A percentile compares a stretch with the other conserved stretches of the same genome.
Evolutionary conservation across 2,329 filamentous ascomycete genomes (phyloP).

Genomic region (Cyphellophora attinorum): DNA sequence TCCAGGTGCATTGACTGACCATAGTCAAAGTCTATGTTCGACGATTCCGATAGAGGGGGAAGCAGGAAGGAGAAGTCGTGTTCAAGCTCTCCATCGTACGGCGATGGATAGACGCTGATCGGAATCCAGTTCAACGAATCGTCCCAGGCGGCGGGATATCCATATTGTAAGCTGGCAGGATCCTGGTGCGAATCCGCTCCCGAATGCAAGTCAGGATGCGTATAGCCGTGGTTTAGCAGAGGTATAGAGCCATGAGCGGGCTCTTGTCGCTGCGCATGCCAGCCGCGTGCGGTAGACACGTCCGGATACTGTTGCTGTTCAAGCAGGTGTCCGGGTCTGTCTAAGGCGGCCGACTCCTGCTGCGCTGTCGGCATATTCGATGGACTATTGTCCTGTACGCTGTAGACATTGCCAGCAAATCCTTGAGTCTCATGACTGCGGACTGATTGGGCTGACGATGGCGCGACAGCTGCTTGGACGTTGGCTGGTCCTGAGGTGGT

Average conservation of each 20-base stretch:
- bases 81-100: slow-evolving; percentile 29
- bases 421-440: not conserved
- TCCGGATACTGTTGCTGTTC: not conserved
- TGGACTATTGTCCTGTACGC: not conserved
- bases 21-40: slow-evolving; percentile 10
- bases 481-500: too few species aligned
- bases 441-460: too few species aligned
- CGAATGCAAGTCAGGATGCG: not conserved
- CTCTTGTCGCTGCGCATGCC: too few species aligned
- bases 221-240: not conserved
- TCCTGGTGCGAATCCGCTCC: not conserved
- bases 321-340: too few species aligned
- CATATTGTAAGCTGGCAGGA: slow-evolving; percentile 13
- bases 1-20: slow-evolving; percentile 7
- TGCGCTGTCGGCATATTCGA: not conserved
- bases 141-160: slow-evolving; percentile 24
- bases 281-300: not conserved
- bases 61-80: slow-evolving; percentile 20
- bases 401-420: too few species aligned
- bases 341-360: too few species aligned
- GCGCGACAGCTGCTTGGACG: too few species aligned
- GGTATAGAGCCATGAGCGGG: too few species aligned
- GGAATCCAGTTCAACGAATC: slow-evolving; percentile 29
- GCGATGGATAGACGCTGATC: slow-evolving; percentile 25
- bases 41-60: slow-evolving; percentile 7